Evolutionary conservation across 495 filamentous ascomycete species (phyloP), one percentile per base, ranked within the genome.

Genomic region (Penicillium robsamsonii): DNA sequence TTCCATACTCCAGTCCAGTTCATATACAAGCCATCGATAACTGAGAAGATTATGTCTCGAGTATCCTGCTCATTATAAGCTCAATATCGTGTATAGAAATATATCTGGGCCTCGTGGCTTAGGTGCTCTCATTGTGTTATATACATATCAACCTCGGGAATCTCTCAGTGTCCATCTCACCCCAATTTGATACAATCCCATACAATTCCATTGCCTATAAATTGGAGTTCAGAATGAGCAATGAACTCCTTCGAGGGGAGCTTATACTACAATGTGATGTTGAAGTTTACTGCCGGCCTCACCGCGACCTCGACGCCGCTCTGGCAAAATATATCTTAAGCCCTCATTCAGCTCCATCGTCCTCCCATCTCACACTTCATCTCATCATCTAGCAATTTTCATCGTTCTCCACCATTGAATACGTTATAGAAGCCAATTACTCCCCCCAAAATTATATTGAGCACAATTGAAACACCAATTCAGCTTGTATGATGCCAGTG

Each of bases 241-340:
- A 38, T 38, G 7, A 4, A 9, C 15, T 38, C 8, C 15, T 9
- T 49, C 18, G 1, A 15, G 30, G 24, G 17, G n/a, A 50, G 20
- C 20, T 17, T 8, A 18, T 17, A 33, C 2, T 27, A 20, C 40
- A 24, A 37, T 5, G 15, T 50, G 48, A 38, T 27, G 18, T 29
- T 12, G 1, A 47, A 12, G 45, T 47, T 38, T 40, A 27, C 48
- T 40, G 48, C 31, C 20, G 8, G 12, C 35, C 15, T 37, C 13
- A n/a, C 33, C 22, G 18, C 12, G 47, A 50, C 30, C 47, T 50
- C 18, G 13, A 35, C 12, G 33, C 48, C 48, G 48, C 33, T 40
- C 18, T 50, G 48, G 48, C 48, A 50, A 50, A 40, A 50, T 50
- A 50, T 50, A 50, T 50, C 7, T n/a, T 7, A 13, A 2, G 2